Evolutionary conservation across 2,329 filamentous ascomycete species (phyloP).

Genomic region (Colletotrichum cuscutae): DNA sequence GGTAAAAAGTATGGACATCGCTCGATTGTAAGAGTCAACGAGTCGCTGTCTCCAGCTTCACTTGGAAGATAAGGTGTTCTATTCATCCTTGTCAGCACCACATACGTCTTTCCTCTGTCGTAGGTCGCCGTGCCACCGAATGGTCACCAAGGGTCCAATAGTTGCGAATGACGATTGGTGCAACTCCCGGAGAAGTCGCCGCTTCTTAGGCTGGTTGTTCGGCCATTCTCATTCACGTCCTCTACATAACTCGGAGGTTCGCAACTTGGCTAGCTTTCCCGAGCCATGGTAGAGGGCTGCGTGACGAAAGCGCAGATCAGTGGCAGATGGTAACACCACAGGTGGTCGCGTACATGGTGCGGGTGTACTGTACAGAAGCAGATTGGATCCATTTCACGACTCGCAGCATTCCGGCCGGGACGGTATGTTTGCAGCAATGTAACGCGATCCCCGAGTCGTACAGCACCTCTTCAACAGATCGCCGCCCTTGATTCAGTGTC

Average conservation of each 20-base stretch:
- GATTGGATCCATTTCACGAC: conserved; percentile 14
- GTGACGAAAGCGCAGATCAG: conserved; percentile 17
- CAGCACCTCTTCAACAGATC: neutral
- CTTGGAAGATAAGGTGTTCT: neutral
- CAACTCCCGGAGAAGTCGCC: neutral
- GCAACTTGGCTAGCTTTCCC: neutral
- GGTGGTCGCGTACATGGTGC: neutral
- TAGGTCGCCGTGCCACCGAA: neutral
- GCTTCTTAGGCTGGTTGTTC: neutral
- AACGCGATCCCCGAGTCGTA: conserved; percentile 29
- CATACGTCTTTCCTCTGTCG: neutral
- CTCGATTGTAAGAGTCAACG: neutral
- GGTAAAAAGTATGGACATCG: neutral
- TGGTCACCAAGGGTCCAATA: neutral
- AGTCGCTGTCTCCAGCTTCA: neutral
- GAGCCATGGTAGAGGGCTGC: neutral
- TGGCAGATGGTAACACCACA: conserved; percentile 9
- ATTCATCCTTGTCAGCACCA: neutral
- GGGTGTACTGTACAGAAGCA: neutral
- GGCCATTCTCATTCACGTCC: neutral
- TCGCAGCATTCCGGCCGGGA: conserved; percentile 5
- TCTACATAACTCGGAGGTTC: neutral
- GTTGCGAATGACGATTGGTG: neutral
- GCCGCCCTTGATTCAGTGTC: neutral
- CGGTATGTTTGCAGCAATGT: conserved; percentile 17